Conservation (phyloP, 148 eudicot genomes). For the Spergularia marina region DNA sequence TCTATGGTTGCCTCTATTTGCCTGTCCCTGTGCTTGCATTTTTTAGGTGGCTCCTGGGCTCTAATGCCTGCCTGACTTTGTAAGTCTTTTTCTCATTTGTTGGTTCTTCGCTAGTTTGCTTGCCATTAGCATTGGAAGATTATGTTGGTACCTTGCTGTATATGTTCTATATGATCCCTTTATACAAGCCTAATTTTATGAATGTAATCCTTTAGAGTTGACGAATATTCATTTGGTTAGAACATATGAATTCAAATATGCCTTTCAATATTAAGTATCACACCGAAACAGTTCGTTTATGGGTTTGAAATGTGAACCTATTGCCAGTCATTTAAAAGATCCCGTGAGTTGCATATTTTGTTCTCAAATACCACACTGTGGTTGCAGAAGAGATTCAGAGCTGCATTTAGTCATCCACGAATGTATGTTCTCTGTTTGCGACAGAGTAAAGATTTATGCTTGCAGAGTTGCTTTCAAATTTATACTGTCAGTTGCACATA, state of each 20-base stretch:
- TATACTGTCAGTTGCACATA: too few relatives aligned
- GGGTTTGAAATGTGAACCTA: background rate
- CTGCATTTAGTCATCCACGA: background rate
- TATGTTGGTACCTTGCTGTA: background rate
- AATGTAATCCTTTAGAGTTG: conserved; percentile 3
- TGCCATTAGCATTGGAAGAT: background rate
- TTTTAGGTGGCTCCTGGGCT: conserved; percentile 55
- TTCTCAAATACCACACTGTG: background rate
- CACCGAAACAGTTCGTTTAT: background rate
- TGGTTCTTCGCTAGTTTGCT: background rate
- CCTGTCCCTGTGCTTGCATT: conserved; percentile 68
- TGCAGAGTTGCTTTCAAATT: background rate
- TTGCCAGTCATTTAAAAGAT: background rate
- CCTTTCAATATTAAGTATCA: background rate
- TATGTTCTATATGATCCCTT: conserved; percentile 3
- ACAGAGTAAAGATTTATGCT: background rate
- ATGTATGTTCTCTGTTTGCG: background rate
- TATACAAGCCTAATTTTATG: background rate
- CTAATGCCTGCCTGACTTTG: conserved; percentile 50
- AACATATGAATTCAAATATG: background rate
- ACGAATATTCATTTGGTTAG: background rate
- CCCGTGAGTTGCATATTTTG: background rate
- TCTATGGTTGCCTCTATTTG: conserved; percentile 55
- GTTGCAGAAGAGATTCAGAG: background rate
- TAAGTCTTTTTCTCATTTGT: background rate